Evolutionary conservation across 2,329 filamentous ascomycete species (phyloP).

Genomic region (Pseudocercospora cruenta): DNA sequence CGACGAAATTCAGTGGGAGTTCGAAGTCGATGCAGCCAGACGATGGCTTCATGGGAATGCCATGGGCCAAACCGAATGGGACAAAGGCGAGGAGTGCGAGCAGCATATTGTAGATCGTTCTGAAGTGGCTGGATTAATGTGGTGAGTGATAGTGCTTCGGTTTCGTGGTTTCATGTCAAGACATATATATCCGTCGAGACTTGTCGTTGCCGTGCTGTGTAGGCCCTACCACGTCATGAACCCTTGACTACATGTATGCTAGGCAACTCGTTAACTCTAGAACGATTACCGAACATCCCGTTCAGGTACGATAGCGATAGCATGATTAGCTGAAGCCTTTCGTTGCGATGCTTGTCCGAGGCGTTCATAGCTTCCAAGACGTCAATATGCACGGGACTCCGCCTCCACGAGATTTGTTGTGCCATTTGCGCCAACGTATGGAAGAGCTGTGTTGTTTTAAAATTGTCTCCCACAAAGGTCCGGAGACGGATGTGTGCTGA

Average conservation of each 20-base stretch:
- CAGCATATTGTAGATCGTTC: background rate
- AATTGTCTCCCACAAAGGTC: background rate
- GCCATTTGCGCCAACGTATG: background rate
- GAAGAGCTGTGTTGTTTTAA: background rate
- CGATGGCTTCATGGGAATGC: background rate
- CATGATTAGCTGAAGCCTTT: background rate
- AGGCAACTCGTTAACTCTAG: background rate
- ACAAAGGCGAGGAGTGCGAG: background rate
- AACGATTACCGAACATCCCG: background rate
- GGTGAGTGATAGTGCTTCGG: background rate
- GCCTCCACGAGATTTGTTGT: background rate
- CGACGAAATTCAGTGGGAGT: slow-evolving; percentile 14
- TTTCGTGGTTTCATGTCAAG: background rate
- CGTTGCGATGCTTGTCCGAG: background rate
- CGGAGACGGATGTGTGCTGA: background rate
- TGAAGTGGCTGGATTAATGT: background rate
- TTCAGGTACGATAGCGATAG: background rate
- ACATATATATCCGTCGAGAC: background rate
- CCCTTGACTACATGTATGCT: background rate
- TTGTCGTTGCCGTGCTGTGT: background rate
- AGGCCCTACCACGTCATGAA: background rate
- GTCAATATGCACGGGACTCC: background rate
- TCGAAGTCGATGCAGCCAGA: slow-evolving; percentile 20
- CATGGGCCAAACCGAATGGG: background rate
- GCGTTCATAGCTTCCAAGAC: background rate